phyloP scores from a whole-genome alignment of 139 green algal genomes.

The Astrephomene gubernaculifera region DNA sequence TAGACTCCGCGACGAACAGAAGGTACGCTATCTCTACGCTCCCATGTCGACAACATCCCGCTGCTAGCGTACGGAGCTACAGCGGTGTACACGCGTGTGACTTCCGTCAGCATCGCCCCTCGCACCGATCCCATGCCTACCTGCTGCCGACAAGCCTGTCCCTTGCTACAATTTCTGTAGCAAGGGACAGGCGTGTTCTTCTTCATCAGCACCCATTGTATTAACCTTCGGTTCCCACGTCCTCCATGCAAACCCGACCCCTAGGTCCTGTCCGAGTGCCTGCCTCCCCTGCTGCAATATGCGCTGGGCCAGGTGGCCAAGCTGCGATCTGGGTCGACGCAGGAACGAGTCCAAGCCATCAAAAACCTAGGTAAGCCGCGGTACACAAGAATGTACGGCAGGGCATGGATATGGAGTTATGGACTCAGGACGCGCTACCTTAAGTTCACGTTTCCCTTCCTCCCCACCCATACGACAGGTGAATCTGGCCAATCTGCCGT shows the following conservation, averaged over 20 bases:
- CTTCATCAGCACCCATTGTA: too few species aligned
- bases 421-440: too few species aligned
- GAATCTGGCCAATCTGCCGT: constrained; percentile 56
- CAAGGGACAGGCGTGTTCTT: too few species aligned
- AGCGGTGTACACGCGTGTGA: too few species aligned
- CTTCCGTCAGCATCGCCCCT: too few species aligned
- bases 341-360: constrained; percentile 43
- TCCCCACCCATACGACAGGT: constrained; percentile 37
- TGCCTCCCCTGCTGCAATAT: constrained; percentile 52
- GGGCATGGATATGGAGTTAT: neutral
- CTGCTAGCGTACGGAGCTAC: too few species aligned
- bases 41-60: too few species aligned
- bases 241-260: too few species aligned
- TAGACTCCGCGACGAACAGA: constrained; percentile 49
- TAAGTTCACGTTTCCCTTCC: neutral
- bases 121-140: too few species aligned
- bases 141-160: too few species aligned
- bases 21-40: constrained; percentile 31
- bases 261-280: constrained; percentile 20
- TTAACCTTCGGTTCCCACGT: too few species aligned
- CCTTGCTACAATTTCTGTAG: too few species aligned
- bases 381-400: neutral
- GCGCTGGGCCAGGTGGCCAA: constrained; percentile 33
- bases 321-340: constrained; percentile 3
- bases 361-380: constrained; percentile 22